Base-by-base conservation (phyloP, 306 rosid genomes). In the Urtica urens region DNA sequence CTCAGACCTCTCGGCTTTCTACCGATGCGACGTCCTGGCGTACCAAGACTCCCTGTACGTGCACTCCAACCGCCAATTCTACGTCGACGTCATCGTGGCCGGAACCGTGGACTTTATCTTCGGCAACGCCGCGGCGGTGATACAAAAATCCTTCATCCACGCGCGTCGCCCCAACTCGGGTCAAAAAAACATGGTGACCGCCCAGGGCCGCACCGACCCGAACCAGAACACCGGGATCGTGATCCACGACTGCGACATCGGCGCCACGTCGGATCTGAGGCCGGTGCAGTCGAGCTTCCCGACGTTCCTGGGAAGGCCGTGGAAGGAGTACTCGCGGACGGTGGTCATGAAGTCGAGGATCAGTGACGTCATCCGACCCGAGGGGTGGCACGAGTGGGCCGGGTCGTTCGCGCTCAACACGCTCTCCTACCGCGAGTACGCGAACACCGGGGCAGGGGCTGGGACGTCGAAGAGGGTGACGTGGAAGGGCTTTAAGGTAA, bases 211-310 rank as follows among this genome's bases (percentile, higher is more conserved):
- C 1, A 57, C 63, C 2, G 97, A 90, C 51, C 97, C 93, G 0
- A 90, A 90, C 60, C 97, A 90, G 20, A 90, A 90, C 74, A 81
- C 95, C 0, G 97, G 97, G 2, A 90, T 90, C 15, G 82, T 90
- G 2, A 84, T 90, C 58, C 97, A 90, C 0, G 81, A 81, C 11
- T 55, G 75, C 4, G 66, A 90, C 26, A 81, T 90, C 1, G 97
- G 82, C 1, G 78, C 97, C 55, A 88, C 95, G 3, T 38, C 72
- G 15, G 95, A 90, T 35, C 51, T 90, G 48, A 29, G 6, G 19
- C 4, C 66, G 1, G 74, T 77, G 6, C 52, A 72, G 34, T 24
- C 53, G 1, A 64, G 42, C 39, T 77, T 90, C 64, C 74, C 75
- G 1, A 76, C 97, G 0, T 90, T 65, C 23, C 76, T 90, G 0